These are phyloP conservation scores for Chaetomium globosum DNA, from an alignment of 2,329 filamentous ascomycete species.

Conservation along the genomic window DNA sequence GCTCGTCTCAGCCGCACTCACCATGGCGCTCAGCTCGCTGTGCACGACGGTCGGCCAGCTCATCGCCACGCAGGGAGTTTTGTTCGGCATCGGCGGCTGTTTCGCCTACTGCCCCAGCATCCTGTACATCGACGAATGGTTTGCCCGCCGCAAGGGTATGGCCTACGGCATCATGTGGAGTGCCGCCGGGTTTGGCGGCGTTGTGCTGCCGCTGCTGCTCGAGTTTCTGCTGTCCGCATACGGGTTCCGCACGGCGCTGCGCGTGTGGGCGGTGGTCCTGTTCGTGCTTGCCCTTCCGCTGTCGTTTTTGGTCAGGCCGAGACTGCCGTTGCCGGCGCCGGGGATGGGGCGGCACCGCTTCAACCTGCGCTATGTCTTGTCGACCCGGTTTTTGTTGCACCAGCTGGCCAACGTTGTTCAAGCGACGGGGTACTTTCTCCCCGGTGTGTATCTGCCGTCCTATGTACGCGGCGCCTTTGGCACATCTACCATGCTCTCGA, in stretches of 20 bases:
- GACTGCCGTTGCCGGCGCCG: constrained; percentile 34
- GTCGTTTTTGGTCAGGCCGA: constrained; percentile 59
- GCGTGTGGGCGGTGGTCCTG: constrained; percentile 55
- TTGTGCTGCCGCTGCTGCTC: constrained; percentile 56
- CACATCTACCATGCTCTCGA: constrained; percentile 51
- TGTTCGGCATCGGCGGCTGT: constrained; percentile 61
- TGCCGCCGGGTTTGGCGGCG: constrained; percentile 55
- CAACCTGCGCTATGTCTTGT: not conserved
- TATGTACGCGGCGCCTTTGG: constrained; percentile 53
- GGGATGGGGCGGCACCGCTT: not conserved
- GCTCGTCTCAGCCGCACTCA: constrained; percentile 51
- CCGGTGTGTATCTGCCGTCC: constrained; percentile 40
- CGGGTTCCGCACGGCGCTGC: constrained; percentile 57
- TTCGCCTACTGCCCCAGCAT: constrained; percentile 60
- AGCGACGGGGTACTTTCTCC: constrained; percentile 18
- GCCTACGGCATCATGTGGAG: constrained; percentile 66
- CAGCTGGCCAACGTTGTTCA: constrained; percentile 19
- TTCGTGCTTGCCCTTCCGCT: constrained; percentile 57
- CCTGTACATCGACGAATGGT: constrained; percentile 64
- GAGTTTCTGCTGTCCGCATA: constrained; percentile 53
- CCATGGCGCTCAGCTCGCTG: constrained; percentile 48
- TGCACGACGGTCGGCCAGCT: constrained; percentile 55
- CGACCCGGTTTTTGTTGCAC: constrained; percentile 14
- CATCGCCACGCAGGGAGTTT: constrained; percentile 61
- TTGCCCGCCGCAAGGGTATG: constrained; percentile 59